Percentiles rank a stretch among this genome's conserved stretches.
phyloP scores from a whole-genome alignment of 495 filamentous ascomycete genomes.

The Terfezia boudieri region DNA sequence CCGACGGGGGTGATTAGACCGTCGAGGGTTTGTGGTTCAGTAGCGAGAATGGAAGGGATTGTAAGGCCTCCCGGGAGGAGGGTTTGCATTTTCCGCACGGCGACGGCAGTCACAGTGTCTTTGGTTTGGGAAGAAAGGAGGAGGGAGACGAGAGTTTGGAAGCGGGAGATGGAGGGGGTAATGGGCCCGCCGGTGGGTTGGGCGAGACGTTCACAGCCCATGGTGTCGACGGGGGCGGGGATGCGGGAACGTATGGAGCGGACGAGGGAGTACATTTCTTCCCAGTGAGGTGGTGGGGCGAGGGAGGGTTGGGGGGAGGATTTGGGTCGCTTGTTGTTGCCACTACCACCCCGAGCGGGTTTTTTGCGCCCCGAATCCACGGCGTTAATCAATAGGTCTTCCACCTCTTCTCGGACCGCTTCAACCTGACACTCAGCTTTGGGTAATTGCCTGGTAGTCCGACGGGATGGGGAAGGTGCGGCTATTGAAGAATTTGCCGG shows the following conservation, averaged over 20 bases:
- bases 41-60: constrained; percentile 56
- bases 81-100: constrained; percentile 56
- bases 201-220: constrained; percentile 79
- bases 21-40: constrained; percentile 47
- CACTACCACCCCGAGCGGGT: no score
- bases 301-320: neutral
- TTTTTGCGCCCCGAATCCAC: no score
- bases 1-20: constrained; percentile 54
- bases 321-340: no score
- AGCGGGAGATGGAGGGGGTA: constrained; percentile 35
- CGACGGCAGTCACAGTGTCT: constrained; percentile 74
- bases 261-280: constrained; percentile 54
- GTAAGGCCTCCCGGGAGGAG: constrained; percentile 49
- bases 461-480: no score
- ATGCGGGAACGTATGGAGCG: constrained; percentile 52
- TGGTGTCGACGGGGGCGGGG: constrained; percentile 88
- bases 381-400: no score
- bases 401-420: no score
- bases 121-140: constrained; percentile 98
- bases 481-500: no score
- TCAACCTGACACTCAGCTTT: no score
- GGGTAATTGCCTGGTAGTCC: no score
- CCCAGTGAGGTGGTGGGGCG: constrained; percentile 57
- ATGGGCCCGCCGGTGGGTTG: constrained; percentile 18
- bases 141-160: constrained; percentile 74